A percentile compares a stretch with the other conserved stretches of the same genome.
These are phyloP conservation scores for Citrullus mucosospermus DNA, from an alignment of 306 rosid species.

Conservation along the genomic window DNA sequence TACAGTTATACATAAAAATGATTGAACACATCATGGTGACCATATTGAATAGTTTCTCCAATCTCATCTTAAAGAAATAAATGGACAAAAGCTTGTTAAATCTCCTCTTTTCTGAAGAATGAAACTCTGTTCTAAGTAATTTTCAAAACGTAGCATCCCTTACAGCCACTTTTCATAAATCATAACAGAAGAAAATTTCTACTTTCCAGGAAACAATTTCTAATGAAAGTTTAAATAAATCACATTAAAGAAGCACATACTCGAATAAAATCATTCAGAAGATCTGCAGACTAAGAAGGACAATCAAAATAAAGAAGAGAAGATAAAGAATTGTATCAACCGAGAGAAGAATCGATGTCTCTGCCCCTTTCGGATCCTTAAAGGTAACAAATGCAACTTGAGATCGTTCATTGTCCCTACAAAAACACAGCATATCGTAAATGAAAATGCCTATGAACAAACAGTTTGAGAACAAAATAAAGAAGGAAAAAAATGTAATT, in stretches of 20 bases:
- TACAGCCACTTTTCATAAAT: not conserved
- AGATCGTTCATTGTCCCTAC: conserved; percentile 32
- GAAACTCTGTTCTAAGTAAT: not conserved
- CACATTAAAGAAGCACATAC: not conserved
- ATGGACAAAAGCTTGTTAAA: not conserved
- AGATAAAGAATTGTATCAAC: conserved; percentile 9
- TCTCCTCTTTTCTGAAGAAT: not conserved
- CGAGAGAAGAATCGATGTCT: conserved; percentile 63
- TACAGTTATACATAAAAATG: not conserved
- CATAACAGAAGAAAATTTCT: not conserved
- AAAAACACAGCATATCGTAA: not conserved
- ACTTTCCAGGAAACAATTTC: not conserved
- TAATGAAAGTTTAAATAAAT: not conserved
- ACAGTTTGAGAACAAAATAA: not conserved
- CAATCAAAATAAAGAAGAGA: not conserved
- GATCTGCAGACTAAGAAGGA: not conserved
- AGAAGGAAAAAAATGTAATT: not conserved
- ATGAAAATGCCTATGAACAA: not conserved
- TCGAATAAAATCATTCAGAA: not conserved
- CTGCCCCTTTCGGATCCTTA: conserved; percentile 40
- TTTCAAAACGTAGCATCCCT: not conserved
- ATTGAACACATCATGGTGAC: not conserved
- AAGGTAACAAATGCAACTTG: conserved; percentile 50
- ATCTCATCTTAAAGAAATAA: not conserved
- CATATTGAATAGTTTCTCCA: not conserved